Evolutionary conservation across 176 grass and related monocot species (phyloP).

Genomic region (Olyra latifolia): DNA sequence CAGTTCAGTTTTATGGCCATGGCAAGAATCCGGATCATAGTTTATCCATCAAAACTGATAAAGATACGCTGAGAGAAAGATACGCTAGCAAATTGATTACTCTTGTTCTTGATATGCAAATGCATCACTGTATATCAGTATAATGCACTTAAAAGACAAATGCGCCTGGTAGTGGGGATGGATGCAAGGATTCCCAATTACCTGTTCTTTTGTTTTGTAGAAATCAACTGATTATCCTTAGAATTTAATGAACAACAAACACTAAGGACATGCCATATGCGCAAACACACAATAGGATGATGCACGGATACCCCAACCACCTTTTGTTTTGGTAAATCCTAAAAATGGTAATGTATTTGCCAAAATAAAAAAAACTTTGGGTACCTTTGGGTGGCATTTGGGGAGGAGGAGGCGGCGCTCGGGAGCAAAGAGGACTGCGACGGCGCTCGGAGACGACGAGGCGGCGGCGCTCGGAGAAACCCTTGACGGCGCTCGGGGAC

Average conservation of each 20-base stretch:
- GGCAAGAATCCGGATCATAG: constrained; percentile 36
- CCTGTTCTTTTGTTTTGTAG: not conserved
- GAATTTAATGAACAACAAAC: not conserved
- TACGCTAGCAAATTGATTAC: constrained; percentile 24
- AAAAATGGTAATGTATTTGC: too few species aligned
- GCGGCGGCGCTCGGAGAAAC: too few species aligned
- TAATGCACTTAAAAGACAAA: not conserved
- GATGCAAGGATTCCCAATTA: not conserved
- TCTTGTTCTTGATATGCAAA: not conserved
- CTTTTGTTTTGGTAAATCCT: too few species aligned
- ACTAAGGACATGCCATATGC: not conserved
- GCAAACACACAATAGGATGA: not conserved
- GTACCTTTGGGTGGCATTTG: too few species aligned
- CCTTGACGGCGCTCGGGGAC: too few species aligned
- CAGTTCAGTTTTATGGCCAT: constrained; percentile 88
- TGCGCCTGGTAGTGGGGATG: not conserved
- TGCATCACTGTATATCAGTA: not conserved
- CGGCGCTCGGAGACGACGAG: too few species aligned
- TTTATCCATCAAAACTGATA: constrained; percentile 75
- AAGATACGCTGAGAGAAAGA: constrained; percentile 86
- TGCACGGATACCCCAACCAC: not conserved
- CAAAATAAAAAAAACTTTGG: too few species aligned
- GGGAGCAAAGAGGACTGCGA: too few species aligned
- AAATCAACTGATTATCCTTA: constrained; percentile 8
- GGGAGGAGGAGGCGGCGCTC: too few species aligned